Percentiles rank a stretch among this genome's conserved stretches.
These are phyloP conservation scores for Dimargaris cristalligena DNA, from an alignment of 192 early-diverging fungal species.

Conservation along the genomic window DNA sequence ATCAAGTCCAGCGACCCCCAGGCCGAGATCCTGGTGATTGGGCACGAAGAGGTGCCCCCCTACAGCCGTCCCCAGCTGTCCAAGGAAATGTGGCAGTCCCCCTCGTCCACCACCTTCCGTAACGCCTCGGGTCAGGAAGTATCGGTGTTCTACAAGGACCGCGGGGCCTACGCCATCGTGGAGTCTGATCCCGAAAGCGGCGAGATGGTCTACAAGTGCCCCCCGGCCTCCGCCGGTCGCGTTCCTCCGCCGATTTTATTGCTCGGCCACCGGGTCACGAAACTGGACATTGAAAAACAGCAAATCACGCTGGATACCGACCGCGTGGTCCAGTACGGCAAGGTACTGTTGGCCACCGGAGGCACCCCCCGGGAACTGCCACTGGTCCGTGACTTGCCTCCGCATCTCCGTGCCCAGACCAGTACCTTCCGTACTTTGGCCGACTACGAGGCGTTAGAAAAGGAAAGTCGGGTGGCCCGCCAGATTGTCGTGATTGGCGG, in stretches of 20 bases:
- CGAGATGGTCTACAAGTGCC: slow-evolving; percentile 20
- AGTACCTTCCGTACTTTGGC: slow-evolving; percentile 38
- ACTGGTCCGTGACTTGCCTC: slow-evolving; percentile 11
- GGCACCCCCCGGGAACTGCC: slow-evolving; percentile 32
- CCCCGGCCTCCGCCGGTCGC: slow-evolving; percentile 22
- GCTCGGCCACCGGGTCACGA: slow-evolving; percentile 23
- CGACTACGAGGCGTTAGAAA: slow-evolving; percentile 33
- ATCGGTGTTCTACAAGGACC: slow-evolving; percentile 11
- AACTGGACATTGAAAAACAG: slow-evolving; percentile 32
- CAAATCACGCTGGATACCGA: slow-evolving; percentile 32
- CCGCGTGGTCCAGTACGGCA: slow-evolving; percentile 31
- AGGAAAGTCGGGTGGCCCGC: slow-evolving; percentile 21
- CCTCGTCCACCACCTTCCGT: slow-evolving; percentile 28
- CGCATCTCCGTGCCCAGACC: slow-evolving; percentile 18
- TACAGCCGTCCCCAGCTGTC: slow-evolving; percentile 48
- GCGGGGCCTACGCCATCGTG: slow-evolving; percentile 15
- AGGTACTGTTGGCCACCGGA: slow-evolving; percentile 42
- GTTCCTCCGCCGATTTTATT: slow-evolving; percentile 26
- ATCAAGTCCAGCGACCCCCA: slow-evolving; percentile 38
- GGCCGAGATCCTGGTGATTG: slow-evolving; percentile 42
- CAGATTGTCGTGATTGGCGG: slow-evolving; percentile 41
- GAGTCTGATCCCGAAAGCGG: slow-evolving; percentile 21
- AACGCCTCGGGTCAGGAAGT: slow-evolving; percentile 41
- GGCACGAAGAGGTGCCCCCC: slow-evolving; percentile 32
- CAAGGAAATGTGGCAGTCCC: slow-evolving; percentile 48